These are phyloP conservation scores for Pigoraptor vietnamica DNA, from an alignment of 78 protist genomes.

Conservation along the genomic window DNA sequence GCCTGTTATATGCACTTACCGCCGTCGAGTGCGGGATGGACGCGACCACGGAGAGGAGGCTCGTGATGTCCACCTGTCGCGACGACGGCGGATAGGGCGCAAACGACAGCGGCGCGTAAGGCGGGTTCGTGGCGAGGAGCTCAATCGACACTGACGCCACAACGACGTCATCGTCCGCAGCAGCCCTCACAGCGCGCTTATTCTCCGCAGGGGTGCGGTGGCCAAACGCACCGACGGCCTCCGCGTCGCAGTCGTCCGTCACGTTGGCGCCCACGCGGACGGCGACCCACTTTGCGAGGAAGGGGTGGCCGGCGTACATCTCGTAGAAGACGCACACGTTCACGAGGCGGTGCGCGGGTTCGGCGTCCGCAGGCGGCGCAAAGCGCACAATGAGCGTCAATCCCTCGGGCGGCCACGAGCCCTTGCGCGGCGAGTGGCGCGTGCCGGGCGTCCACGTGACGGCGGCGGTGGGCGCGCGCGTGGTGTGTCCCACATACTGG, in stretches of 20 bases:
- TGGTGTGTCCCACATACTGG: background rate
- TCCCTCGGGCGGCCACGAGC: background rate
- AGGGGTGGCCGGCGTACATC: background rate
- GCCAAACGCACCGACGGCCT: background rate
- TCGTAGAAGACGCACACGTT: background rate
- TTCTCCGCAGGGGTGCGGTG: background rate
- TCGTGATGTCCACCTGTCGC: background rate
- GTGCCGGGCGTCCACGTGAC: background rate
- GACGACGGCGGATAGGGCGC: background rate
- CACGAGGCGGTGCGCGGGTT: background rate
- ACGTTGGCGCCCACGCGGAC: background rate
- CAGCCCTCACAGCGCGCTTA: background rate
- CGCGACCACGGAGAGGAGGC: background rate
- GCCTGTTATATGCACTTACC: background rate
- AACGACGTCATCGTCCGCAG: background rate
- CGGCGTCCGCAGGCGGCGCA: background rate
- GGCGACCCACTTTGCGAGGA: constrained; percentile 10
- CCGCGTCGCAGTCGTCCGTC: background rate
- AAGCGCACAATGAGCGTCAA: background rate
- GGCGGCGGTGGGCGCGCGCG: background rate
- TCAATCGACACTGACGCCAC: background rate
- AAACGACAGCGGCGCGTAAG: background rate
- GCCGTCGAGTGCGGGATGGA: background rate
- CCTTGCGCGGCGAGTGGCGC: background rate
- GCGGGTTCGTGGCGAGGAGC: background rate